Conservation (phyloP, 306 rosid species). For the Vicia sativa region DNA sequence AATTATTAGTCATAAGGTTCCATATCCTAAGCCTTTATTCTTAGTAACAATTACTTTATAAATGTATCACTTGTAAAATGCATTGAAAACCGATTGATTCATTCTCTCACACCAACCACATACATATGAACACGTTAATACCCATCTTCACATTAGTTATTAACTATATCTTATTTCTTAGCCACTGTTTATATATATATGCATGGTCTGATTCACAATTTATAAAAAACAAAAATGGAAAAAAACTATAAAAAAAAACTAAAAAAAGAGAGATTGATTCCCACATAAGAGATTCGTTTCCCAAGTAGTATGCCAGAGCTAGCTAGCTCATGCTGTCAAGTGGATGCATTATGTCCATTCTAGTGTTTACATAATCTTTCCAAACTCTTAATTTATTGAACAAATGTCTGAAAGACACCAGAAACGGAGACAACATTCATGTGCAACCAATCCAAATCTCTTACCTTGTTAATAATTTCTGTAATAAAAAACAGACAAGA, state of each 20-base stretch:
- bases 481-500: slow-evolving; percentile 35
- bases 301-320: slow-evolving; percentile 1
- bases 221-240: neutral
- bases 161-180: neutral
- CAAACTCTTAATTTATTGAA: slow-evolving; percentile 29
- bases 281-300: neutral
- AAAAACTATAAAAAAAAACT: no score
- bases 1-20: neutral
- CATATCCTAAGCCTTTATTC: neutral
- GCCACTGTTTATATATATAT: slow-evolving; percentile 1
- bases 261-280: neutral
- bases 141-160: no score
- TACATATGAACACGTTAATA: no score
- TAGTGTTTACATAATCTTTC: slow-evolving; percentile 42
- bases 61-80: neutral
- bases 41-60: no score
- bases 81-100: neutral
- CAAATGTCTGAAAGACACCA: slow-evolving; percentile 45
- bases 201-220: neutral
- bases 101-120: neutral
- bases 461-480: slow-evolving; percentile 28
- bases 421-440: slow-evolving; percentile 46
- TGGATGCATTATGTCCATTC: slow-evolving; percentile 50
- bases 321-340: slow-evolving; percentile 22
- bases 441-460: slow-evolving; percentile 55